Conservation (phyloP, 805 yeast species). For the Yueomyces sp. region DNA sequence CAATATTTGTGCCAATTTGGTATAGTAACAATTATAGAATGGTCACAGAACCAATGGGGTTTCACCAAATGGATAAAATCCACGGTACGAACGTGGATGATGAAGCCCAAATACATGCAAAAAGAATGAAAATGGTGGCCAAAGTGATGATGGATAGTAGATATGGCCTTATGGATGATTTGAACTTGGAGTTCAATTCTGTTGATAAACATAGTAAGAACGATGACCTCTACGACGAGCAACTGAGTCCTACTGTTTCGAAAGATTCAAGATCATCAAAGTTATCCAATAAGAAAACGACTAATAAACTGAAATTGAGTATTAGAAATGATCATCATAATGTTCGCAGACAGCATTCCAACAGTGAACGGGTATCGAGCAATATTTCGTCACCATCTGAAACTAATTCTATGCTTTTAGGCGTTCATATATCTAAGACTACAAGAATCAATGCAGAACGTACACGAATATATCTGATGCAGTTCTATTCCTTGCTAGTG, state of each 20-base stretch:
- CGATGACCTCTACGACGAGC: background rate
- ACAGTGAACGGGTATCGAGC: too few species aligned
- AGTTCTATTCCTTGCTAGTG: slow-evolving; percentile 37
- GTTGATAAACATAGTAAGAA: background rate
- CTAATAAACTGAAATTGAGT: too few species aligned
- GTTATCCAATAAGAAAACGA: too few species aligned
- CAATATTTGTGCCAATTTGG: too few species aligned
- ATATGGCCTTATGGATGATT: slow-evolving; percentile 20
- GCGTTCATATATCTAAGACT: slow-evolving; percentile 5
- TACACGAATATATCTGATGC: slow-evolving; percentile 27
- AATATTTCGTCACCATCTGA: too few species aligned
- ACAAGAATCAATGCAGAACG: slow-evolving; percentile 19
- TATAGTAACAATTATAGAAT: too few species aligned
- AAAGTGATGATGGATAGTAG: slow-evolving; percentile 17
- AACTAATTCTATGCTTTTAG: too few species aligned
- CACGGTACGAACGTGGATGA: background rate
- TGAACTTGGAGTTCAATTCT: slow-evolving; percentile 7
- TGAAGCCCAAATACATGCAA: background rate
- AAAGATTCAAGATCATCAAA: too few species aligned
- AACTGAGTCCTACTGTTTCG: background rate
- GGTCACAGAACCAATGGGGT: too few species aligned
- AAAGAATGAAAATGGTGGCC: slow-evolving; percentile 11
- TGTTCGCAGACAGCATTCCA: too few species aligned
- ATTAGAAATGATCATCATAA: too few species aligned
- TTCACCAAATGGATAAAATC: background rate